phyloP scores from a whole-genome alignment of 2,329 filamentous ascomycete genomes.

The Talaromyces atroroseus region DNA sequence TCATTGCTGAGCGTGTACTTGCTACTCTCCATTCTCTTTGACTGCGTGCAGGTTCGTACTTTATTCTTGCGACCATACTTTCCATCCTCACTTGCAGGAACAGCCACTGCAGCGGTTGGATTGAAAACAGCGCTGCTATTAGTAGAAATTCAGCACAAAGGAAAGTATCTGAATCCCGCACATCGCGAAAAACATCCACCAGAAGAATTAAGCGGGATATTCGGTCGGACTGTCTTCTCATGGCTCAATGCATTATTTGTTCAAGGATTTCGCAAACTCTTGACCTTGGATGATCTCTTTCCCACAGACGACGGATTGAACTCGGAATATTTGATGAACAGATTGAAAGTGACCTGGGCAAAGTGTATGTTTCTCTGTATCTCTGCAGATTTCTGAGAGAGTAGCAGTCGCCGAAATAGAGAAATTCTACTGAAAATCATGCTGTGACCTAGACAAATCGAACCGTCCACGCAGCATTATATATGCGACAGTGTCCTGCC shows the following conservation, averaged over 20 bases:
- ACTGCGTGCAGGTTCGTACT: slow-evolving; percentile 36
- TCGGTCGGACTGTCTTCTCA: slow-evolving; percentile 41
- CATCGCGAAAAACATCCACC: slow-evolving; percentile 23
- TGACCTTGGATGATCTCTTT: slow-evolving; percentile 39
- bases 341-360: background rate
- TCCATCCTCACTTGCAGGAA: slow-evolving; percentile 40
- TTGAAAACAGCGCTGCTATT: background rate
- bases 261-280: slow-evolving; percentile 37
- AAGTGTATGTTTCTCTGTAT: background rate
- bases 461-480: background rate
- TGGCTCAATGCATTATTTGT: slow-evolving; percentile 46
- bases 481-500: slow-evolving; percentile 1
- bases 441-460: background rate
- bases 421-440: background rate
- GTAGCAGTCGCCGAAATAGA: too few relatives aligned
- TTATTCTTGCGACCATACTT: slow-evolving; percentile 26
- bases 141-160: slow-evolving; percentile 22
- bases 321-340: slow-evolving; percentile 14
- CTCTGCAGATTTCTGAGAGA: background rate
- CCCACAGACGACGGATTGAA: slow-evolving; percentile 40
- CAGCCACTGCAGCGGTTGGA: background rate
- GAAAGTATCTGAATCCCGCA: slow-evolving; percentile 4
- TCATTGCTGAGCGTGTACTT: slow-evolving; percentile 36
- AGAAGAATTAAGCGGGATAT: slow-evolving; percentile 45
- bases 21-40: slow-evolving; percentile 35